Base-by-base conservation (phyloP, 2,329 filamentous ascomycete genomes). In the Fusarium haematococcum region DNA sequence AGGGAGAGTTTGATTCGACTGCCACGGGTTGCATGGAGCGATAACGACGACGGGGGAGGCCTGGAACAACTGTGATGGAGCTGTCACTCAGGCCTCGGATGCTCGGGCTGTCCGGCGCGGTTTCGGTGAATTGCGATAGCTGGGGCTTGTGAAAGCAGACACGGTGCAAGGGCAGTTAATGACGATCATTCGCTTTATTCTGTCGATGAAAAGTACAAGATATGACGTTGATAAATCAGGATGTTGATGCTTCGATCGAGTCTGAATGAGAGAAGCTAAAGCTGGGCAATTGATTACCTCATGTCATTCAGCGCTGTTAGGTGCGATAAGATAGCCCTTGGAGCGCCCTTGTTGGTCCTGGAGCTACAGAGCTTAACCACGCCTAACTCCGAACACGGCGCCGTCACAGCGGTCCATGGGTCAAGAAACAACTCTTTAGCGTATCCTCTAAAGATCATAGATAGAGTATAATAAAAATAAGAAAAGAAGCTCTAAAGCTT, bases 1-100 rank as follows among this genome's bases (percentile, higher is more conserved):
- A 83, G 62, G 83, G 78, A 65, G 79, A 81, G 56, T 67, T 75
- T 43, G 79, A 69, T 63, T 79, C 78, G 70, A 77, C 73, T 54
- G 78, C 67, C 70, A 75, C 78, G 69, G 81, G 73, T 79, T 80
- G 81, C 83, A 84, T 84, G 78, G 77, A 78, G 76, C 52, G 65
- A 64, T 18, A 66, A 58, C 63, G 50, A 60, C 60, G 43, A 54
- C 48, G 37, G 61, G 59, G 57, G 70, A 80, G 76, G 77, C 77
- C 74, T 74, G 77, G 74, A 71, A 79, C 77, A 78, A 75, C 77
- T 70, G 71, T 69, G 50, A 32, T 62, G 63, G 75, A 77, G 77
- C 77, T 76, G 77, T 76, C 76, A 59, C 71, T 66, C 76, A 78
- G 75, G 77, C 75, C 77, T 79, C 77, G 71, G 77, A 54, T 71